phyloP scores from a whole-genome alignment of 2,329 filamentous ascomycete genomes.

The Colletotrichum truncatum region DNA sequence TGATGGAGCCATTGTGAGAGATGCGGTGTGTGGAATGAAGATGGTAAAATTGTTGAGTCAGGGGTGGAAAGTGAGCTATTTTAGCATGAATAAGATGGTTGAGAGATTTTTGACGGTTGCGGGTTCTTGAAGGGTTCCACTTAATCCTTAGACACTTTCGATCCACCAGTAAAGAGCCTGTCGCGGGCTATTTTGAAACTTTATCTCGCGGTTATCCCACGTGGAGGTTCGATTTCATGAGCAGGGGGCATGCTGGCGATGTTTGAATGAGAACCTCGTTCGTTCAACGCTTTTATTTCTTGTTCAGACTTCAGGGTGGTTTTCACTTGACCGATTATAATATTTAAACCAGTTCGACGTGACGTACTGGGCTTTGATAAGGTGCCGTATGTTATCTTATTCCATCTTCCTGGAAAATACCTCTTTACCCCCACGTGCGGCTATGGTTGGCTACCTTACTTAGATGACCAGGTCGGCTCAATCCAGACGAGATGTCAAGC shows the following conservation, averaged over 20 bases:
- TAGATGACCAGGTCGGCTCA: too few species aligned
- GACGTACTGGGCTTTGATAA: too few species aligned
- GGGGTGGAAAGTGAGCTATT: constrained; percentile 19
- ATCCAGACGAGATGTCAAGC: too few species aligned
- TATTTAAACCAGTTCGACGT: too few species aligned
- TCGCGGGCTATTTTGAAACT: not conserved
- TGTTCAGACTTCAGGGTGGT: too few species aligned
- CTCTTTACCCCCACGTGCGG: not conserved
- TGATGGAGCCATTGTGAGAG: constrained; percentile 1
- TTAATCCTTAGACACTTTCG: not conserved
- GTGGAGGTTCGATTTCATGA: not conserved
- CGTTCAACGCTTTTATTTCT: too few species aligned
- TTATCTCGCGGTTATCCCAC: not conserved
- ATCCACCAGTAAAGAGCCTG: constrained; percentile 9
- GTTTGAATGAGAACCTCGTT: too few species aligned
- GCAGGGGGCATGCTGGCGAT: not conserved
- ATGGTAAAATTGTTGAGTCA: constrained; percentile 13
- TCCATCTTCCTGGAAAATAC: too few species aligned
- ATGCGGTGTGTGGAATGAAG: not conserved
- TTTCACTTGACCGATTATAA: too few species aligned
- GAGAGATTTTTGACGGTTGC: constrained; percentile 23
- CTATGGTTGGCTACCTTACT: not conserved
- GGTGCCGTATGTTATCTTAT: too few species aligned
- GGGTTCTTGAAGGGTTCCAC: not conserved
- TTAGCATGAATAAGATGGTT: constrained; percentile 14